Base-by-base conservation (phyloP, 257 asterid species). In the Solanum clarkiae region DNA sequence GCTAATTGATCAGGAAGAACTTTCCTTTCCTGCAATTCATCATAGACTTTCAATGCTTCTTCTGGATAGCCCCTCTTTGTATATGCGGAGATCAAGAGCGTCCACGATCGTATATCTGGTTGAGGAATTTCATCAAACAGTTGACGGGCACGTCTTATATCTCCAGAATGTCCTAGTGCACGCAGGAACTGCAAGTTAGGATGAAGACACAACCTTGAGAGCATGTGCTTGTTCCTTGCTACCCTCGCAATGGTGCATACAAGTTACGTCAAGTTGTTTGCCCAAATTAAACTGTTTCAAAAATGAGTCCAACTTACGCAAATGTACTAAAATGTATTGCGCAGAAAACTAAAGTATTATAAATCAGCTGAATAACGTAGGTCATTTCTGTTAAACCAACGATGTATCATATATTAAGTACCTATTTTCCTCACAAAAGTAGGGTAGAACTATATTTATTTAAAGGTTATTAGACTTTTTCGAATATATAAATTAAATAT, bases 61-160 rank as follows among this genome's bases (percentile, higher is more conserved):
- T 83, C 49, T 16, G 90, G 81, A 36, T 24, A 66, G 5, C 88
- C 88, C 49, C 59, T 84, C 51, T 59, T 88, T 3, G 87, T 85
- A 10, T 88, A 86, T 68, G 87, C 81, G 0, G 88, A 66, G 49
- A 88, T 86, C 59, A 88, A 57, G 66, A 83, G 55, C 49, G 90
- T 88, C 87, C 90, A 88, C 14, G 84, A 68, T 70, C 80, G 84
- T 18, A 88, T 72, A 86, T 86, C 88, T 79, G 87, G 86, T 15
- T 85, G 53, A 8, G 90, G 51, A 53, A 83, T 88, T 85, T 83
- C 82, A 70, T 88, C 90, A 24, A 88, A 80, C 87, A 88, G 29
- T 54, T 86, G 87, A 42, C 90, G 88, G 22, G 88, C 90, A 42
- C 80, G 85, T 62, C 57, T 40, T 42, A 88, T 56, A 79, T 88